Evolutionary conservation across 306 rosid species (phyloP), one percentile per base, ranked within the genome.

Genomic region (Cucurbita moschata): DNA sequence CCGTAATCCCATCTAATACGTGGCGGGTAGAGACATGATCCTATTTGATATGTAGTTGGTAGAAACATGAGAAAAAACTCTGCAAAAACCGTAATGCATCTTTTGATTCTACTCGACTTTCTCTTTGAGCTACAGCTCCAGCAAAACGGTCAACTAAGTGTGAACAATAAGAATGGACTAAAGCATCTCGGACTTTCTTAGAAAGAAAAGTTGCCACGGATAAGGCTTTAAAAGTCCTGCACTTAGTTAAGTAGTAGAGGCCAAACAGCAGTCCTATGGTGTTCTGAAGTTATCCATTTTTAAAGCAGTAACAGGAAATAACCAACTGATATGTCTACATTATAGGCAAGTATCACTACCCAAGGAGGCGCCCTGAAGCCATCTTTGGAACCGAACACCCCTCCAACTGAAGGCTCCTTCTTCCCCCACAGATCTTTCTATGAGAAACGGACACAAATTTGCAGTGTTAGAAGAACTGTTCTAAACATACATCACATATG

Each of bases 261-360:
- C 42, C 21, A 46, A 67, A 46, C 13, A 67, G 73, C 56, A 67
- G 13, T 23, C 73, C 23, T 47, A 21, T 21, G 56, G 40, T 14
- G 21, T 68, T 26, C 73, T 68, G 23, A 64, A 38, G 19, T 46
- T 46, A 19, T 44, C 12, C 57, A 23, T 44, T 43, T 50, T 46
- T 46, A 46, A 23, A 67, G 73, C 42, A 67, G 73, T 46, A 46
- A 26, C 38, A 68, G 42, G 21, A 68, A 67, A 47, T 68, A 47
- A 13, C 19, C 6, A 46, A 7, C 42, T 46, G 18, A 50, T 50
- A 46, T 7, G 73, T 47, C 73, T 68, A 68, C 73, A 68, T 68
- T 68, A 68, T 47, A 43, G 52, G 71, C 16, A 40, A 46, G 54
- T 67, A 46, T 67, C 56, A 67, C 73, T 67, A 69, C 57, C 74